Evolutionary conservation across 2,329 filamentous ascomycete genomes (phyloP).

Genomic region (Lizonia empirigonia): DNA sequence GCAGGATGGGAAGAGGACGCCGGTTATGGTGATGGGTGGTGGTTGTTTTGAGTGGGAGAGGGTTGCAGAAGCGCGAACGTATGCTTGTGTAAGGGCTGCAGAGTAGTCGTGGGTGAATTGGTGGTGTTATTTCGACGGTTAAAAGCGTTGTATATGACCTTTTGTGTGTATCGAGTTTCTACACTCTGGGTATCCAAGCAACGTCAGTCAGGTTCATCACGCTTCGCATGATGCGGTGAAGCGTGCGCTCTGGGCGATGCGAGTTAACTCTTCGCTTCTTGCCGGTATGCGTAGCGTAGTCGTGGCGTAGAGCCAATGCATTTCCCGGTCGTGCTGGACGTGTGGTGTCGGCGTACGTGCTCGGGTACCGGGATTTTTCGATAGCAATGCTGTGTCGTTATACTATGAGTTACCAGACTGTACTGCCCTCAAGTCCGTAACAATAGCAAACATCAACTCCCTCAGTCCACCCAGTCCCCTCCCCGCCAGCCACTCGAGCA

Average conservation of each 20-base stretch:
- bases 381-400: neutral
- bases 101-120: too few species aligned
- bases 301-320: neutral
- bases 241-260: slow-evolving; percentile 9
- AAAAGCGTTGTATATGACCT: too few species aligned
- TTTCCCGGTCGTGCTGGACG: slow-evolving; percentile 5
- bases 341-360: slow-evolving; percentile 8
- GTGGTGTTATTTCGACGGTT: too few species aligned
- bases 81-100: too few species aligned
- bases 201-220: slow-evolving; percentile 15
- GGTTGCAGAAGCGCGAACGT: too few species aligned
- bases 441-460: slow-evolving; percentile 78
- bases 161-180: neutral
- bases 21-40: too few species aligned
- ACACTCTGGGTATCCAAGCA: neutral
- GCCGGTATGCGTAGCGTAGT: slow-evolving; percentile 6
- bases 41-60: too few species aligned
- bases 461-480: slow-evolving; percentile 70
- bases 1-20: too few species aligned
- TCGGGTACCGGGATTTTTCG: neutral
- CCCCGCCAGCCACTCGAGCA: slow-evolving; percentile 69
- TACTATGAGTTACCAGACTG: neutral
- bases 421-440: slow-evolving; percentile 67
- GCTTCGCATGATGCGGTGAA: slow-evolving; percentile 1
- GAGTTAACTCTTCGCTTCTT: slow-evolving; percentile 1